phyloP scores from a whole-genome alignment of 2,329 filamentous ascomycete species.

The Penicillium sp. region DNA sequence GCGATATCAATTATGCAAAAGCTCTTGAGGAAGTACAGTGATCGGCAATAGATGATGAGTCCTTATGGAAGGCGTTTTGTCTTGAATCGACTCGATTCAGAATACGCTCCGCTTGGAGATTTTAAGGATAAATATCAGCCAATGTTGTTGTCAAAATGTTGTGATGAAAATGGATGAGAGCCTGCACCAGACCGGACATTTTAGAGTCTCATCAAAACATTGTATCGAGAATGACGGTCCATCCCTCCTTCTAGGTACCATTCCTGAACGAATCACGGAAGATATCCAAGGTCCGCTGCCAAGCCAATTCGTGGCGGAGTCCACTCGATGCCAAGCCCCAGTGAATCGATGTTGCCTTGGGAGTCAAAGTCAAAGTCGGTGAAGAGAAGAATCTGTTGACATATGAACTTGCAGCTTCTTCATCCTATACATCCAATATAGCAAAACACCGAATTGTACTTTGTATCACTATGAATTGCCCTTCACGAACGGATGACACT shows the following conservation, averaged over 20 bases:
- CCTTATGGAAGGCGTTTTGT: background rate
- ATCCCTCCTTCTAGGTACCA: background rate
- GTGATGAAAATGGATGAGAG: background rate
- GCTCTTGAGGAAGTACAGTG: constrained; percentile 72
- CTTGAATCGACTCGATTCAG: background rate
- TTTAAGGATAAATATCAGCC: background rate
- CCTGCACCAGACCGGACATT: background rate
- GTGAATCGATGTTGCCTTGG: constrained; percentile 13
- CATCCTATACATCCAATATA: background rate
- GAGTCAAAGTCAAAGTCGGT: background rate
- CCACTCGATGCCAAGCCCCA: constrained; percentile 18
- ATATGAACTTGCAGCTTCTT: background rate
- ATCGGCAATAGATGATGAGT: constrained; percentile 10
- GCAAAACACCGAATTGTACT: background rate
- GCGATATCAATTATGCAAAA: constrained; percentile 79
- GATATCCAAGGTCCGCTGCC: constrained; percentile 12
- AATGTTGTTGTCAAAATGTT: background rate
- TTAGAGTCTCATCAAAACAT: background rate
- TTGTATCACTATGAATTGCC: constrained; percentile 54
- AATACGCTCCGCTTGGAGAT: background rate
- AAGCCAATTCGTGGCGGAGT: constrained; percentile 16
- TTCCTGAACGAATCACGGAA: constrained; percentile 4
- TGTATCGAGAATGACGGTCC: background rate
- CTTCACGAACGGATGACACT: constrained; percentile 57
- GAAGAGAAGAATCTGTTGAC: background rate